These are phyloP conservation scores for Dianthus caryophyllus DNA, from an alignment of 148 eudicot genomes.

Conservation along the genomic window DNA sequence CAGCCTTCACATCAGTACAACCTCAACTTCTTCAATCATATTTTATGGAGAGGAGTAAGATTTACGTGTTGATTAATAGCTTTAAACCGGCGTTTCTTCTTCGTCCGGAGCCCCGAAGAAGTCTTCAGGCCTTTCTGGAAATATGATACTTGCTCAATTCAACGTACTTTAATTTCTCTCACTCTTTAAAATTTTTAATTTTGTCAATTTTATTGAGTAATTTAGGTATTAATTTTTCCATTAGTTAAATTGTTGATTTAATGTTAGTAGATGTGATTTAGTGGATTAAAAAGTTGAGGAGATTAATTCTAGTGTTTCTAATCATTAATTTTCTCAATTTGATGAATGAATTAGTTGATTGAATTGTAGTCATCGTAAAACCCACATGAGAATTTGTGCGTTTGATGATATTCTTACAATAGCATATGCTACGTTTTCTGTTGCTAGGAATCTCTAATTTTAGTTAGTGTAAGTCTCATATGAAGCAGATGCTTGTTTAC, in stretches of 20 bases:
- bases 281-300: too few relatives aligned
- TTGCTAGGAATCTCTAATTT: background rate
- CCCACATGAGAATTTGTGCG: too few relatives aligned
- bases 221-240: background rate
- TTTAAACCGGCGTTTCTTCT: conserved; percentile 34
- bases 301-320: too few relatives aligned
- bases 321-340: too few relatives aligned
- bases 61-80: conserved; percentile 52
- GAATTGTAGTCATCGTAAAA: too few relatives aligned
- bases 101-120: conserved; percentile 42
- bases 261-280: too few relatives aligned
- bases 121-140: conserved; percentile 49
- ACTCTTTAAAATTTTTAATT: background rate
- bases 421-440: too few relatives aligned
- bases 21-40: too few relatives aligned
- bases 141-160: conserved; percentile 59
- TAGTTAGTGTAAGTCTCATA: background rate
- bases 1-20: too few relatives aligned
- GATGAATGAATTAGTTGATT: too few relatives aligned
- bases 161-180: conserved; percentile 23
- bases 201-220: background rate
- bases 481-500: too few relatives aligned
- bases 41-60: conserved; percentile 49
- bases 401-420: too few relatives aligned
- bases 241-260: background rate